phyloP scores from a whole-genome alignment of 495 filamentous ascomycete genomes.

The Penicillium lagena region DNA sequence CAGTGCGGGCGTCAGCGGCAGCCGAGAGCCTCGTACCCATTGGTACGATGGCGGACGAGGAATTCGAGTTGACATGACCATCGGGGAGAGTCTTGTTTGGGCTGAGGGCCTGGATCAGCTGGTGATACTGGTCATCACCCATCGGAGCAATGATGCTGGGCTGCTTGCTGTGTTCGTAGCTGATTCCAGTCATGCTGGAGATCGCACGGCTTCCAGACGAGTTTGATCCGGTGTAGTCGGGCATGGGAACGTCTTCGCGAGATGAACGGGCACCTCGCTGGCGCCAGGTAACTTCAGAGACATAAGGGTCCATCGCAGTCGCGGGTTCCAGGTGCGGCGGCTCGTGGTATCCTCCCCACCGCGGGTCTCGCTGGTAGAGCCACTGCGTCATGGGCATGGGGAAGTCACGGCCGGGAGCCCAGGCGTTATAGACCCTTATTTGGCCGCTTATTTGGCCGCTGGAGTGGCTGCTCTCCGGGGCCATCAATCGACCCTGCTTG shows the following conservation, averaged over 20 bases:
- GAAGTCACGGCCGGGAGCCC: conserved; percentile 18
- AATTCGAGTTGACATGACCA: conserved; percentile 36
- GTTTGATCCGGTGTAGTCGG: conserved; percentile 36
- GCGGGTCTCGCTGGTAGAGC: conserved; percentile 1
- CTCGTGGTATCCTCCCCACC: conserved; percentile 15
- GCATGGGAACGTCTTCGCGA: conserved; percentile 47
- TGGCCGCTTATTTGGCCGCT: conserved; percentile 3
- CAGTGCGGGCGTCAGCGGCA: conserved; percentile 26
- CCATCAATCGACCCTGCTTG: conserved; percentile 13
- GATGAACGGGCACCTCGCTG: conserved; percentile 36
- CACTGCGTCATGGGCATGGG: conserved; percentile 13
- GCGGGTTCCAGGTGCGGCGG: conserved; percentile 9
- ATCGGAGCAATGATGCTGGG: conserved; percentile 29
- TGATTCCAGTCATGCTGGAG: conserved; percentile 38
- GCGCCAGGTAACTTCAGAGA: conserved; percentile 23
- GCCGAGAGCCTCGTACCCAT: conserved; percentile 20
- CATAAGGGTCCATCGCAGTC: conserved; percentile 24
- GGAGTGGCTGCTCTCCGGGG: conserved; percentile 9
- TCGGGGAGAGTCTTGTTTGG: conserved; percentile 30
- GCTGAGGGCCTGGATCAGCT: conserved; percentile 35
- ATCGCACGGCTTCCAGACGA: conserved; percentile 37
- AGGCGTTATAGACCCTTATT: conserved; percentile 11
- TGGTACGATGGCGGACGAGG: conserved; percentile 24
- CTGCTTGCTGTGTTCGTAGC: conserved; percentile 39
- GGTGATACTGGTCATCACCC: conserved; percentile 31